Evolutionary conservation across 768 basidiomycete species (phyloP), one percentile per base, ranked within the genome.

Genomic region (Mycena metata): DNA sequence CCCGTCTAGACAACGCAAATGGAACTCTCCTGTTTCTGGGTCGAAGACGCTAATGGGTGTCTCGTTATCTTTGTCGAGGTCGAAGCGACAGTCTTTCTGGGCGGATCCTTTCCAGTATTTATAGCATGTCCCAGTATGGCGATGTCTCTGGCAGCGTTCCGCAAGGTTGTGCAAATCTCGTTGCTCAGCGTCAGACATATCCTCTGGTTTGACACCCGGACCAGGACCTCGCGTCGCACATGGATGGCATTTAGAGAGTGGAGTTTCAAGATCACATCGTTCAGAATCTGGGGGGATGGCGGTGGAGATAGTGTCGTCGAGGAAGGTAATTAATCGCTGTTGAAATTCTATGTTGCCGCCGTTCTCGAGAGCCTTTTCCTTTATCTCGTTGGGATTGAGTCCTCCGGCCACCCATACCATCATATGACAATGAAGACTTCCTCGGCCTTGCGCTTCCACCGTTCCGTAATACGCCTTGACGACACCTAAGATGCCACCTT

Each of bases 71-170:
- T 21, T 23, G 54, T 57, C 50, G 19, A 69, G 19, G 23, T 69
- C 60, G 47, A 69, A 63, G 0, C 67, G 51, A 49, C 67, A 69
- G 1, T 52, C 51, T 15, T 33, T 52, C 26, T 24, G 51, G 13
- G 30, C 51, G 7, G 51, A 26, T 5, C 51, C 51, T 33, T 33
- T 30, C 51, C 51, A 52, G 15, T 52, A 52, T 9, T 52, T 52
- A 26, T 12, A 52, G 16, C 51, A 52, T 15, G 51, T 52, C 17
- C 5, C 16, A 3, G 51, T 33, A 33, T 52, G 51, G 5, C 30
- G 8, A 17, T 52, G 51, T 2, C 30, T 15, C 26, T 52, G 51
- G 30, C 51, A 52, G 8, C 33, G 24, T n/a, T 52, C 33, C 2
- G 23, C 51, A 5, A 52, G 30, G 8, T 49, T 49, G 47, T 36